phyloP scores from a whole-genome alignment of 345 rosid genomes.

The Brassica carinata region DNA sequence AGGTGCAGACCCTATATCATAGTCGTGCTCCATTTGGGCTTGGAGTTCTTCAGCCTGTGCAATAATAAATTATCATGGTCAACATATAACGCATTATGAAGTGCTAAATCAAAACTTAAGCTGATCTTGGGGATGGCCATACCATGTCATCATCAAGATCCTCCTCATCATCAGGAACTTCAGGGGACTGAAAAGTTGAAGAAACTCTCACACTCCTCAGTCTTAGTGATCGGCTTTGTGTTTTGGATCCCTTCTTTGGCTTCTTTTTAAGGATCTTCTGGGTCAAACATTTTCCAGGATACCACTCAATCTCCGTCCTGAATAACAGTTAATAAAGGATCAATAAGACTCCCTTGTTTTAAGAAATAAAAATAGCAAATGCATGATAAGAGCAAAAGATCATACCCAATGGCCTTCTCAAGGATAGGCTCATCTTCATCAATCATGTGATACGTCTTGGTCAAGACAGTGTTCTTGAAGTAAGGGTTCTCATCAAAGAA shows the following conservation, averaged over 20 bases:
- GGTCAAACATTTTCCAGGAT: conserved; percentile 88
- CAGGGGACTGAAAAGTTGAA: conserved; percentile 97
- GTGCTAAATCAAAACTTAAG: not conserved
- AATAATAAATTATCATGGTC: not conserved
- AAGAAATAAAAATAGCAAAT: not conserved
- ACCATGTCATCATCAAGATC: conserved; percentile 90
- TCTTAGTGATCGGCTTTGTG: conserved; percentile 89
- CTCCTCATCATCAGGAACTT: conserved; percentile 92
- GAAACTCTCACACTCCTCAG: conserved; percentile 92
- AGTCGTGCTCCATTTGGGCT: conserved; percentile 96
- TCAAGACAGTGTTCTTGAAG: conserved; percentile 82
- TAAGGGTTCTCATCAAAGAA: conserved; percentile 81
- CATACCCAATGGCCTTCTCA: conserved; percentile 94
- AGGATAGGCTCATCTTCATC: conserved; percentile 98
- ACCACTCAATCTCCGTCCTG: conserved; percentile 96
- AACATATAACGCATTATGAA: not conserved
- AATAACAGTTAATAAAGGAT: not conserved
- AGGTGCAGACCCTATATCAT: conserved; percentile 79
- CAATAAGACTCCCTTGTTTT: not conserved
- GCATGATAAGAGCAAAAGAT: conserved; percentile 7
- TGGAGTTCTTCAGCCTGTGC: conserved; percentile 94
- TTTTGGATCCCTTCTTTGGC: conserved; percentile 95
- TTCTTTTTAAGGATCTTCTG: conserved; percentile 94
- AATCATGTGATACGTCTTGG: conserved; percentile 94
- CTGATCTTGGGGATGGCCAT: conserved; percentile 21